Base-by-base conservation (phyloP, 495 filamentous ascomycete species). In the Cercophora sp. region DNA sequence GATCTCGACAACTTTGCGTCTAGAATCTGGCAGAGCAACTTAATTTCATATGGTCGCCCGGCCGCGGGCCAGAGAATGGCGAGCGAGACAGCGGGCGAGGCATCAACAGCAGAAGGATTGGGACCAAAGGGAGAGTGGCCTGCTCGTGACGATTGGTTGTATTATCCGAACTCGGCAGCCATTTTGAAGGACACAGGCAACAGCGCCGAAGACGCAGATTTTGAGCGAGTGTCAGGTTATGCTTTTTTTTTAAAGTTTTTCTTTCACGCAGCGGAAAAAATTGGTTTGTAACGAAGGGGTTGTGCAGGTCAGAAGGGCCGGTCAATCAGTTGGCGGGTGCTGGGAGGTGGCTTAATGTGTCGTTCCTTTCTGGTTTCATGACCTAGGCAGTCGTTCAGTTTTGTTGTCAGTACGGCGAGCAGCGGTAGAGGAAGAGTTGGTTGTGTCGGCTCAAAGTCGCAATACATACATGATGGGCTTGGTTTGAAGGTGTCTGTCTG, bases 1-100 rank as follows among this genome's bases (percentile, higher is more conserved):
- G 46, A 59, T 61, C 42, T 63, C 24, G 52, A 52, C 60, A 49
- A 48, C 57, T 46, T 51, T 59, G 54, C 52, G 52, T 62, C 62
- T 56, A 63, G 60, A 63, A 56, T 66, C 34, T 56, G 54, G 60
- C 58, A 64, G 52, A 62, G 54, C 56, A 60, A 52, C 34, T 56
- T 56, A 56, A 56, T 56, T 15, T 51, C 24, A 22, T 15, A 20
- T 25, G 26, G 24, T 20, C 16, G 29, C 19, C n/a, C 18, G 16
- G 32, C 46, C 27, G 46, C 29, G 16, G 31, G 29, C 23, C 46
- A 36, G 46, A 9, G 46, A 27, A 16, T 18, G 43, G 15, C 23
- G 16, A 13, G 24, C 20, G 41, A 13, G 18, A 44, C 15, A 43
- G 18, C 8, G 35, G 13, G n/a, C 8, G 3, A 18, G 37, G 16